Conservation (phyloP, 2,329 filamentous ascomycete genomes). For the Macrophomina tecta region DNA sequence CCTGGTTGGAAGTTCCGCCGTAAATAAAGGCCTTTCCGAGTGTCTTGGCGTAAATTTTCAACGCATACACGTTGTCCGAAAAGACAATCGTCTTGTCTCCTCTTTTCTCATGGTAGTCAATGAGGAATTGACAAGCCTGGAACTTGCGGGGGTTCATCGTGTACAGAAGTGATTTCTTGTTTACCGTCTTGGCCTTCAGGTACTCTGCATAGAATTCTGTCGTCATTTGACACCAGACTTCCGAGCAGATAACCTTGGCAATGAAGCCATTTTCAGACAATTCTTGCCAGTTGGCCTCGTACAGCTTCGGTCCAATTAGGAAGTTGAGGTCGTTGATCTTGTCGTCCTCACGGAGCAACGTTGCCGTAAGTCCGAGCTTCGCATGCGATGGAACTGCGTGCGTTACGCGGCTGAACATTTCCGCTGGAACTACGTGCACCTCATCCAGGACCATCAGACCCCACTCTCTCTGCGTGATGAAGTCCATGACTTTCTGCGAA, state of each 20-base stretch:
- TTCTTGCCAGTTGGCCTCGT: constrained; percentile 99
- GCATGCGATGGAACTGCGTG: constrained; percentile 92
- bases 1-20: constrained; percentile 82
- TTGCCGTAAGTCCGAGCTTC: constrained; percentile 93
- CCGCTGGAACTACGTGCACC: constrained; percentile 95
- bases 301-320: constrained; percentile 94
- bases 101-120: constrained; percentile 92
- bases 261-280: constrained; percentile 96
- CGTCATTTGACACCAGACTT: constrained; percentile 99
- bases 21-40: constrained; percentile 90
- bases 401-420: constrained; percentile 94
- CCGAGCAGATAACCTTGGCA: constrained; percentile 94
- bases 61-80: constrained; percentile 93
- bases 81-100: constrained; percentile 99
- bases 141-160: constrained; percentile 99
- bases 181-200: constrained; percentile 67
- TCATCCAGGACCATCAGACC: constrained; percentile 96
- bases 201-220: constrained; percentile 98
- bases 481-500: constrained; percentile 97
- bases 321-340: constrained; percentile 98
- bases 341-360: constrained; percentile 92
- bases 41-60: constrained; percentile 83
- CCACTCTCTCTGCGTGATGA: constrained; percentile 89
- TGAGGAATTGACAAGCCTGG: constrained; percentile 96
- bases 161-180: constrained; percentile 75